Percentiles rank a stretch among this genome's conserved stretches.
Conservation (phyloP, 345 rosid species). For the Eutrema heterophyllum region DNA sequence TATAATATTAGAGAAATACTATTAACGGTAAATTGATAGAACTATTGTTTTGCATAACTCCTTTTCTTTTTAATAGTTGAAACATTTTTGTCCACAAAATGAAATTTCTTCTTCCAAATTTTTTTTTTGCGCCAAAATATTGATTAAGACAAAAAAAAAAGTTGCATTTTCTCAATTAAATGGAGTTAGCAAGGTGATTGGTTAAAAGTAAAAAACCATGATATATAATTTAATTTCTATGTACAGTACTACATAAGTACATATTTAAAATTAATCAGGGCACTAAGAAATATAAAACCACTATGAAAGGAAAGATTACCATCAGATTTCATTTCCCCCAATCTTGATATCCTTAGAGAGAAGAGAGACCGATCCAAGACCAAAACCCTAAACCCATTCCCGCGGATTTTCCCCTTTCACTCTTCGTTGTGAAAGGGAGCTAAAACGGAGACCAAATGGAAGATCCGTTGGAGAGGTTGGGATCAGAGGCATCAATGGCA, state of each 20-base stretch:
- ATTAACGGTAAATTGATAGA: not conserved
- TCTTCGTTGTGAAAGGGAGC: not conserved
- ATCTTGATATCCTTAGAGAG: not conserved
- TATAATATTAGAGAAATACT: not conserved
- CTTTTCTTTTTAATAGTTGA: too few species aligned
- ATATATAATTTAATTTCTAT: not conserved
- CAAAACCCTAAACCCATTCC: conserved; percentile 34
- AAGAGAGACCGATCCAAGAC: conserved; percentile 26
- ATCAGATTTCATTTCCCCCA: conserved; percentile 21
- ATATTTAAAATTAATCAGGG: not conserved
- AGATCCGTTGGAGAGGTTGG: conserved; percentile 49
- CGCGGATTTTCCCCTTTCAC: conserved; percentile 9
- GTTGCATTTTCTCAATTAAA: not conserved
- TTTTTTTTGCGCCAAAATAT: not conserved
- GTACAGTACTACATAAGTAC: not conserved
- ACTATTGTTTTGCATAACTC: too few species aligned
- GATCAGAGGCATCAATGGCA: conserved; percentile 42
- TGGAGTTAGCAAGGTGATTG: not conserved
- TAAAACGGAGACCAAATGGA: conserved; percentile 35
- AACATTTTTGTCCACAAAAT: not conserved
- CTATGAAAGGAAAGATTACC: not conserved
- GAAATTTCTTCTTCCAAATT: not conserved
- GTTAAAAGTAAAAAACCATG: not conserved
- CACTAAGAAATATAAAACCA: conserved; percentile 6
- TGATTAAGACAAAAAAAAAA: not conserved